These are phyloP conservation scores for Phycomyces blakesleeanus DNA, from an alignment of 192 early-diverging fungal genomes.

Conservation along the genomic window DNA sequence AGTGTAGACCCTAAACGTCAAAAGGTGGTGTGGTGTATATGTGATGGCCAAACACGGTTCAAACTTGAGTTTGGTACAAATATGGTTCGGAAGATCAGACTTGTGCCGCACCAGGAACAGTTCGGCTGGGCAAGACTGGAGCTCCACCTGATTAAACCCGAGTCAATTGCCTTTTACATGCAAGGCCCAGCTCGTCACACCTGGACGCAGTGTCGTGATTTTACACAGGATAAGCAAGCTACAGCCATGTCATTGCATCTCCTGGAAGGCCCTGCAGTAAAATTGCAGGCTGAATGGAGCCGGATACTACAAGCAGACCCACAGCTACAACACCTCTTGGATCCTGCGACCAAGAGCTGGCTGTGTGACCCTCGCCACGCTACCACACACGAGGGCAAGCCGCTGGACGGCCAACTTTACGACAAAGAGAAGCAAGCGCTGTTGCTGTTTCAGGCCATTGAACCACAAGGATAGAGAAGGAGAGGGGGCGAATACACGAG, in stretches of 20 bases:
- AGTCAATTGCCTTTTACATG: conserved; percentile 42
- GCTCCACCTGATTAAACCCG: conserved; percentile 9
- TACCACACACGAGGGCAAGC: not conserved
- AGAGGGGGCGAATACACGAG: not conserved
- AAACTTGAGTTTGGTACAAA: conserved; percentile 38
- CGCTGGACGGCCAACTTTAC: not conserved
- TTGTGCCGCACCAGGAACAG: conserved; percentile 17
- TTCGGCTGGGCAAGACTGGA: conserved; percentile 31
- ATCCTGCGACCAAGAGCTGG: conserved; percentile 3
- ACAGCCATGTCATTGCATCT: conserved; percentile 42
- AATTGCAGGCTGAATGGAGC: conserved; percentile 15
- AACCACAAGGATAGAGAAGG: conserved; percentile 1
- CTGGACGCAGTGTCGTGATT: conserved; percentile 62
- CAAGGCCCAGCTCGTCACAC: conserved; percentile 31
- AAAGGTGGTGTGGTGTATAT: conserved; percentile 58
- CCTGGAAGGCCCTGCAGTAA: conserved; percentile 40
- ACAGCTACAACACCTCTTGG: not conserved
- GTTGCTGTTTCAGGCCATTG: conserved; percentile 3
- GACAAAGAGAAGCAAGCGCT: conserved; percentile 1
- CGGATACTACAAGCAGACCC: conserved; percentile 6
- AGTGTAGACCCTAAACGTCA: conserved; percentile 45
- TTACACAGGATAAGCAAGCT: conserved; percentile 59
- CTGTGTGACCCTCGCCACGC: not conserved
- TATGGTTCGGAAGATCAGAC: conserved; percentile 42
- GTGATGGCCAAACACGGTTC: conserved; percentile 48